phyloP scores from a whole-genome alignment of 306 rosid species.

The Crotalaria pallida region DNA sequence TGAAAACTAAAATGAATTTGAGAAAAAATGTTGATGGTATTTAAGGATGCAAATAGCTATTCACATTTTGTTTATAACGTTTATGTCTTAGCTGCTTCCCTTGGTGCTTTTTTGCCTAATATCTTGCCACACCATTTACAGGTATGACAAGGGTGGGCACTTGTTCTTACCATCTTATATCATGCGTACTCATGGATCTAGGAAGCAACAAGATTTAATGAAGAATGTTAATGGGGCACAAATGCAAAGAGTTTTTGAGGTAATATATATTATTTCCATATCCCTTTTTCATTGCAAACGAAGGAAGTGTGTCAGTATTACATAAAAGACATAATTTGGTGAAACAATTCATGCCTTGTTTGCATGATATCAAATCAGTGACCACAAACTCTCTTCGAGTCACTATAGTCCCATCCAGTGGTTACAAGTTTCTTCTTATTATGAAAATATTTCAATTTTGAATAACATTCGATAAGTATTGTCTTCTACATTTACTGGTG shows the following conservation, averaged over 20 bases:
- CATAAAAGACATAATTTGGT: neutral
- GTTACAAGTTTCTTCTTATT: neutral
- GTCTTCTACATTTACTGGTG: neutral
- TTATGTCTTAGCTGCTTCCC: neutral
- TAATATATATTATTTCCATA: constrained; percentile 16
- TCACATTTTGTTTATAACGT: neutral
- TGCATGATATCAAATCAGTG: neutral
- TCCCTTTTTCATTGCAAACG: neutral
- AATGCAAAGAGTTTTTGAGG: constrained; percentile 82
- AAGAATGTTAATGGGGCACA: constrained; percentile 44
- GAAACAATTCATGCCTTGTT: neutral
- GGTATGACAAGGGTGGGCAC: constrained; percentile 88
- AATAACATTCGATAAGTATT: neutral
- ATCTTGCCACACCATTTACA: constrained; percentile 24
- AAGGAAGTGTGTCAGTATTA: neutral
- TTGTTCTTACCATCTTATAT: constrained; percentile 80
- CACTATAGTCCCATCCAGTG: neutral
- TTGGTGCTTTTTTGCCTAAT: neutral
- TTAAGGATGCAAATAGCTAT: neutral
- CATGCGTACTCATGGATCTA: constrained; percentile 89
- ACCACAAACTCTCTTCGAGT: neutral
- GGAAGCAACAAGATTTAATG: constrained; percentile 68
- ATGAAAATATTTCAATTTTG: neutral
- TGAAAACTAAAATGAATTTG: neutral
- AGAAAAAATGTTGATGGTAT: neutral